Conservation (phyloP, 208 protist genomes). For the Crithidia bombi region DNA sequence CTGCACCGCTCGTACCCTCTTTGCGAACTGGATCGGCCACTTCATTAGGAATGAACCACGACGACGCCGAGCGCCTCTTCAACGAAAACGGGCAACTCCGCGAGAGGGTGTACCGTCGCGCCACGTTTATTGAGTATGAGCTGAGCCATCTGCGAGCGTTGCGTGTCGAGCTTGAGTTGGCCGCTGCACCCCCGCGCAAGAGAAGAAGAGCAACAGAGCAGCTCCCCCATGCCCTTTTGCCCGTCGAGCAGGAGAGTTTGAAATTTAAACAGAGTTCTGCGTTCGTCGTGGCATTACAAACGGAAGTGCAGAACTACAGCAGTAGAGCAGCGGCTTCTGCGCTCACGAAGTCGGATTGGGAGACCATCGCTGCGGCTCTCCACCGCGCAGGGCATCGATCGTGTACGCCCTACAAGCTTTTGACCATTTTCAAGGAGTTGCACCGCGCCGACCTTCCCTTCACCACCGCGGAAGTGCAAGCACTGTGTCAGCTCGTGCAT, state of each 20-base stretch:
- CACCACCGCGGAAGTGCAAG: slow-evolving; percentile 29
- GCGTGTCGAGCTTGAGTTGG: slow-evolving; percentile 10
- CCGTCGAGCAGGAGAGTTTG: not conserved
- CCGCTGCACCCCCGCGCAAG: slow-evolving; percentile 2
- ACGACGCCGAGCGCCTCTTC: not conserved
- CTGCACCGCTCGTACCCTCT: no score
- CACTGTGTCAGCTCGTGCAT: slow-evolving; percentile 26
- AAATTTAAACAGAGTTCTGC: not conserved
- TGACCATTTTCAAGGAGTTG: slow-evolving; percentile 4
- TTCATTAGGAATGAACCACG: not conserved
- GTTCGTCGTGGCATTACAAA: not conserved
- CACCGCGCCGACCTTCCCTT: not conserved
- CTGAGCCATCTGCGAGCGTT: slow-evolving; percentile 16
- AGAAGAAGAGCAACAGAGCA: not conserved
- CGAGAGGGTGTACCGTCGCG: not conserved
- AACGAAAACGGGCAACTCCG: slow-evolving; percentile 7
- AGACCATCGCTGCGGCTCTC: slow-evolving; percentile 4
- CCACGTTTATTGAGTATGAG: slow-evolving; percentile 9
- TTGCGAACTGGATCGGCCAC: no score
- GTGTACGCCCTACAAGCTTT: slow-evolving; percentile 13
- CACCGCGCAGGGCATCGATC: not conserved
- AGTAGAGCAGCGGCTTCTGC: not conserved
- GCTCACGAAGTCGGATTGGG: not conserved
- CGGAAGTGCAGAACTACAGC: not conserved
- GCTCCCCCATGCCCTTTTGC: not conserved